Evolutionary conservation across 306 rosid species (phyloP), one percentile per base, ranked within the genome.

Genomic region (Ziziphus jujuba): DNA sequence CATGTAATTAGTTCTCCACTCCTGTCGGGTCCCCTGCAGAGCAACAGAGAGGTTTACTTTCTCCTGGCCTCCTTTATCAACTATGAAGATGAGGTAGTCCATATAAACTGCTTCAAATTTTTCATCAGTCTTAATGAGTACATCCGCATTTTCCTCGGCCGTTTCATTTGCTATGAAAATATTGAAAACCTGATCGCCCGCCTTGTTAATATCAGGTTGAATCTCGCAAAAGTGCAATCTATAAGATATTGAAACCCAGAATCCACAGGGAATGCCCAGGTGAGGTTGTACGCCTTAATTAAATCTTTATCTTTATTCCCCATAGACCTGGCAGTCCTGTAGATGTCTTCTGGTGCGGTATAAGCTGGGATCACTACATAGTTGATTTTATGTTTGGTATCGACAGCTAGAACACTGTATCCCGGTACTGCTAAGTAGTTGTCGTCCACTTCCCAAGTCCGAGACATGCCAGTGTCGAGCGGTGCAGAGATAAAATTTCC

Each of bases 201-300:
- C 0, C 1, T 13, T 1, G 7, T 2, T 36, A 11, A 79, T 16
- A 8, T 33, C 31, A 6, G 3, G 0, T 1, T 55, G 6, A 6
- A 72, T 44, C 70, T 76, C n/a, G 23, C 86, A 82, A 17, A 78
- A 78, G 51, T 77, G 80, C 10, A 81, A 64, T 16, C 86, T 74
- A 17, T 59, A 9, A 74, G 31, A 73, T 77, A 81, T 1, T 9
- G 5, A 35, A 81, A 77, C 0, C 54, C 57, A 19, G 70, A 16
- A 63, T 70, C 54, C 0, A 77, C n/a, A n/a, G n/a, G n/a, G n/a
- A n/a, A n/a, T n/a, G n/a, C n/a, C n/a, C n/a, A n/a, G n/a, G n/a
- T n/a, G n/a, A n/a, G n/a, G n/a, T n/a, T n/a, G n/a, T n/a, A n/a
- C n/a, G n/a, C n/a, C n/a, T n/a, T n/a, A n/a, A n/a, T n/a, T n/a